These are phyloP conservation scores for Epichloe glyceriae DNA, from an alignment of 2,329 filamentous ascomycete genomes.

Conservation along the genomic window DNA sequence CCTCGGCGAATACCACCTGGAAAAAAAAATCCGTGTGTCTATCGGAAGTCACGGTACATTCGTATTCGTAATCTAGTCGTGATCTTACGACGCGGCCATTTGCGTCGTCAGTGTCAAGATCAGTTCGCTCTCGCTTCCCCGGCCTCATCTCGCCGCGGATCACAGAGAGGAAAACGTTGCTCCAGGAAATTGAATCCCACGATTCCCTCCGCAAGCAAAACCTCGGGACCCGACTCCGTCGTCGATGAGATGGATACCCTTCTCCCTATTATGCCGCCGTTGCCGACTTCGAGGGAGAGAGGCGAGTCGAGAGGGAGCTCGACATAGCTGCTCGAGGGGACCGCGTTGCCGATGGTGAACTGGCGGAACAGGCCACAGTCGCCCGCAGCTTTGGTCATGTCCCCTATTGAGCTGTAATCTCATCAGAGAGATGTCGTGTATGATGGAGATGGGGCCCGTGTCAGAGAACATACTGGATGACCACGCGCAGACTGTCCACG, in stretches of 20 bases:
- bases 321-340: slow-evolving; percentile 11
- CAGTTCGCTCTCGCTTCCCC: not conserved
- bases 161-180: not conserved
- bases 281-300: slow-evolving; percentile 30
- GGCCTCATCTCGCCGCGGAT: not conserved
- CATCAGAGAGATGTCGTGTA: not conserved
- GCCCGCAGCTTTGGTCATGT: slow-evolving; percentile 25
- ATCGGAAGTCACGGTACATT: too few species aligned
- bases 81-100: too few species aligned
- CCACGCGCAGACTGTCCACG: slow-evolving; percentile 20
- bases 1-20: too few species aligned
- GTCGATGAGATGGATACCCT: slow-evolving; percentile 28
- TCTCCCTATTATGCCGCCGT: slow-evolving; percentile 34
- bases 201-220: slow-evolving; percentile 33
- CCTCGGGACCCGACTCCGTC: slow-evolving; percentile 11
- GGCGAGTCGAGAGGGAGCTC: slow-evolving; percentile 25
- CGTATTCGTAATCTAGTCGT: too few species aligned
- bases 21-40: too few species aligned
- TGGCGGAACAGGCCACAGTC: slow-evolving; percentile 31
- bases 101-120: too few species aligned
- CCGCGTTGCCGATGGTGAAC: slow-evolving; percentile 18
- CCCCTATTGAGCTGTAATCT: slow-evolving; percentile 25
- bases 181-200: slow-evolving; percentile 32
- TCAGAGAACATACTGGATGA: slow-evolving; percentile 30
- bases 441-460: not conserved